Percentiles rank a stretch among this genome's conserved stretches.
These are phyloP conservation scores for Entophlyctis helioformis DNA, from an alignment of 192 early-diverging fungal species.

Conservation along the genomic window DNA sequence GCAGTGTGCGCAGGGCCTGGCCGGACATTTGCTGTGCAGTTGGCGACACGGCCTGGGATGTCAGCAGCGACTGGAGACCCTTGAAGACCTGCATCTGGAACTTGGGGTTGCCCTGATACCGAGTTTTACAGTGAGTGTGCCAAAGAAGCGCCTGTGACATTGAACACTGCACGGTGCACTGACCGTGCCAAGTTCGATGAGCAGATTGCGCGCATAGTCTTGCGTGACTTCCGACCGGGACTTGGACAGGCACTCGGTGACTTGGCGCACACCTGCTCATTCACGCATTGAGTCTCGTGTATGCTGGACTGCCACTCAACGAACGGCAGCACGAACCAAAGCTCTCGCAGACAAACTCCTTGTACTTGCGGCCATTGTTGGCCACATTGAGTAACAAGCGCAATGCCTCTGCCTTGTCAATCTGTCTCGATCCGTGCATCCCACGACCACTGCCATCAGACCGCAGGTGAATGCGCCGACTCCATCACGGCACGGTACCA, in stretches of 20 bases:
- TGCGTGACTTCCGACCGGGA: constrained; percentile 44
- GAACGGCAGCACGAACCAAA: constrained; percentile 20
- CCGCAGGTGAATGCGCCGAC: neutral
- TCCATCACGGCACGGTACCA: neutral
- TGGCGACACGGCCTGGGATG: constrained; percentile 26
- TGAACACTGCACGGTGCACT: neutral
- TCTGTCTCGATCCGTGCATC: constrained; percentile 8
- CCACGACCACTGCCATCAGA: neutral
- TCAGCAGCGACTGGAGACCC: constrained; percentile 38
- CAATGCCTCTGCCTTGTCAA: constrained; percentile 44
- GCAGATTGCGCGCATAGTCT: constrained; percentile 42
- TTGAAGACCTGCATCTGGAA: constrained; percentile 55
- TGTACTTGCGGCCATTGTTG: constrained; percentile 40
- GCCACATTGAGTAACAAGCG: constrained; percentile 34
- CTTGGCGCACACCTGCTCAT: constrained; percentile 37
- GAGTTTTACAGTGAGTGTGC: no score
- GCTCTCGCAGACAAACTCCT: constrained; percentile 57
- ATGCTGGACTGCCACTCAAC: no score
- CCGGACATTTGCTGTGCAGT: constrained; percentile 49
- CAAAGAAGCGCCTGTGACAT: no score
- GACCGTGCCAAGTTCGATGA: constrained; percentile 40
- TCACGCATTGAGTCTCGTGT: no score
- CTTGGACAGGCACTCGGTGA: constrained; percentile 43
- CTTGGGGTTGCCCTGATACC: constrained; percentile 48
- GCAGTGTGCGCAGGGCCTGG: constrained; percentile 40